Evolutionary conservation across 1,284 basidiomycete genomes (phyloP).

Genomic region (Malassezia nana): DNA sequence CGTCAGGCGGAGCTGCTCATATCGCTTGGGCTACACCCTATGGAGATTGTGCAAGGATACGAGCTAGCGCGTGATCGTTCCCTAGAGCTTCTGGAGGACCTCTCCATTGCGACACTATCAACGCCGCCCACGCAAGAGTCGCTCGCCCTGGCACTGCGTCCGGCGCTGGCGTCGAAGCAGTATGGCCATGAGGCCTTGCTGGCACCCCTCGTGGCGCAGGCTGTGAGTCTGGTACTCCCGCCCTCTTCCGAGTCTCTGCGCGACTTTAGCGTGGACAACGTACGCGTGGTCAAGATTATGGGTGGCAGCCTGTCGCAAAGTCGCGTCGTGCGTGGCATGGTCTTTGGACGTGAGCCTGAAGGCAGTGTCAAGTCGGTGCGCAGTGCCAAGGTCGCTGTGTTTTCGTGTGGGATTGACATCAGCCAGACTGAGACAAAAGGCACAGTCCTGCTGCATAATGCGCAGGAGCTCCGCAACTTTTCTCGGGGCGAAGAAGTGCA

Average conservation of each 20-base stretch:
- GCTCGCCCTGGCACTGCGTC: slow-evolving; percentile 71
- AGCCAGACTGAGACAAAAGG: slow-evolving; percentile 98
- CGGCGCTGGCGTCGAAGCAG: slow-evolving; percentile 91
- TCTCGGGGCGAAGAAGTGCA: slow-evolving; percentile 78
- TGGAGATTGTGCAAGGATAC: slow-evolving; percentile 78
- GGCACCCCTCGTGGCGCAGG: slow-evolving; percentile 78
- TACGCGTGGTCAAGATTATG: slow-evolving; percentile 97
- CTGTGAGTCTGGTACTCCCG: slow-evolving; percentile 54
- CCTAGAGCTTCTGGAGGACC: slow-evolving; percentile 67
- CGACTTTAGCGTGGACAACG: slow-evolving; percentile 67
- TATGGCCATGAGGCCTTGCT: slow-evolving; percentile 83
- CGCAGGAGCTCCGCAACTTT: slow-evolving; percentile 84
- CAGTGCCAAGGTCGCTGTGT: slow-evolving; percentile 59
- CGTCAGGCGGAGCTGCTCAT: slow-evolving; percentile 88
- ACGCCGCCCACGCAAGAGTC: slow-evolving; percentile 68
- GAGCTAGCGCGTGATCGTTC: slow-evolving; percentile 83
- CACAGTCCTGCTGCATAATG: slow-evolving; percentile 89
- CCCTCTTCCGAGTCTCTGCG: slow-evolving; percentile 18
- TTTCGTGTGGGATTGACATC: slow-evolving; percentile 81
- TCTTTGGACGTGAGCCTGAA: slow-evolving; percentile 90
- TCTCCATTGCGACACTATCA: slow-evolving; percentile 55
- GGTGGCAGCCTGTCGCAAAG: slow-evolving; percentile 75
- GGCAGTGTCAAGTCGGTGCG: slow-evolving; percentile 65
- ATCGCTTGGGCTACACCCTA: slow-evolving; percentile 92
- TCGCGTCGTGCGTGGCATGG: slow-evolving; percentile 91